Evolutionary conservation across 164 flowering plant species (phyloP).

Genomic region (Chloranthus sessilifolius): DNA sequence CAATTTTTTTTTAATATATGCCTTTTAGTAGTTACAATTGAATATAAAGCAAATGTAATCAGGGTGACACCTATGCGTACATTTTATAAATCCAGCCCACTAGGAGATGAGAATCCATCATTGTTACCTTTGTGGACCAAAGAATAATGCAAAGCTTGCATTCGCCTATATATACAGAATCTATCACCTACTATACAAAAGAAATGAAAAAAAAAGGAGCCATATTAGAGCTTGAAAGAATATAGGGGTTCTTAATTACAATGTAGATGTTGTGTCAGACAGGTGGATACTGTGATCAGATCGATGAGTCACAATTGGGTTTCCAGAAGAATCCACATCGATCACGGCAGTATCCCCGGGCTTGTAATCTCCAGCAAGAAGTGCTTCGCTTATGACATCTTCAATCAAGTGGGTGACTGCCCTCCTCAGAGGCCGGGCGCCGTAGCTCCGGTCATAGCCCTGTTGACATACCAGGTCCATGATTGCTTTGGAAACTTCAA

Average conservation of each 20-base stretch:
- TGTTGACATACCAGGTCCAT: conserved; percentile 57
- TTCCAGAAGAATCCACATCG: conserved; percentile 65
- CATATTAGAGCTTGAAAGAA: neutral
- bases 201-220: neutral
- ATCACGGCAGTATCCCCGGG: conserved; percentile 65
- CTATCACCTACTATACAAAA: conserved; percentile 17
- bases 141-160: no score
- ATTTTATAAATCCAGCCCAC: no score
- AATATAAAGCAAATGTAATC: no score
- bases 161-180: conserved; percentile 5
- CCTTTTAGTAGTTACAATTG: no score
- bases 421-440: conserved; percentile 79
- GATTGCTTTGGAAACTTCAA: conserved; percentile 64
- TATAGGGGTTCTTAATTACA: neutral
- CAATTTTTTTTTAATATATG: no score
- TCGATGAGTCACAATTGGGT: conserved; percentile 39
- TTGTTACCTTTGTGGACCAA: no score
- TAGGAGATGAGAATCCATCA: no score
- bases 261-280: conserved; percentile 35
- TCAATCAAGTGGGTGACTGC: conserved; percentile 63
- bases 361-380: conserved; percentile 54
- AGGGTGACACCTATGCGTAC: no score
- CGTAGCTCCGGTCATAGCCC: conserved; percentile 62
- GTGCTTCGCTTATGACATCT: conserved; percentile 68
- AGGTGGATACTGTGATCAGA: conserved; percentile 29